Evolutionary conservation across 2,329 filamentous ascomycete species (phyloP), one percentile per base, ranked within the genome.

Genomic region (Exophiala dermatitidis): DNA sequence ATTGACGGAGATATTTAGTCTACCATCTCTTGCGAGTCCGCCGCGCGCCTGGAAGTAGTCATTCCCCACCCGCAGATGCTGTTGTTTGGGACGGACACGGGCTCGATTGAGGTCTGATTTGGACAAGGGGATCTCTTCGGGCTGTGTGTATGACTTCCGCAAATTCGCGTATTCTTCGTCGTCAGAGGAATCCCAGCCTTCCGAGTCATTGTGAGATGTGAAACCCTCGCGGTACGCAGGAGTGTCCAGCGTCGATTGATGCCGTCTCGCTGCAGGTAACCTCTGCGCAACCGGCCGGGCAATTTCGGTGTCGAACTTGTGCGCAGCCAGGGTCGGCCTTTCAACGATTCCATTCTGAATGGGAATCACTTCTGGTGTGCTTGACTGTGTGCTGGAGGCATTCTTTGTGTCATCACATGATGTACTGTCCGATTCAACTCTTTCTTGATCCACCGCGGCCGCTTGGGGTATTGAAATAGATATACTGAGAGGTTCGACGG

Each of bases 1-100:
- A 49, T 84, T 83, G 63, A 90, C 76, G 3, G 82, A 85, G 57
- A 90, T 86, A 57, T 81, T 82, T 46, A 90, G 69, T 26, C 86
- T 77, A 0, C 86, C 86, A 66, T 90, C 86, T 44, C 72, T 76
- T 2, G 78, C 82, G 1, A 88, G 77, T 57, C 74, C 81, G 28
- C 84, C 84, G 26, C 37, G 46, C 8, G 56, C 48, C 32, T 52
- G 40, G 46, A 63, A 59, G 46, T 54, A 56, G 7, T 63, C 56
- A 30, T 60, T 62, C 12, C 58, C 56, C 4, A 61, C 48, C 36
- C 36, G 42, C 26, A 60, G 37, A n/a, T 53, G 42, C n/a, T 40
- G 41, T 5, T 31, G 45, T 32, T 48, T 44, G 6, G 52, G 50
- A 32, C 47, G 43, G 19, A 46, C 50, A 6, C 52, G 56, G 19